Base-by-base conservation (phyloP, 768 basidiomycete genomes). In the Rhizopogon salebrosus region DNA sequence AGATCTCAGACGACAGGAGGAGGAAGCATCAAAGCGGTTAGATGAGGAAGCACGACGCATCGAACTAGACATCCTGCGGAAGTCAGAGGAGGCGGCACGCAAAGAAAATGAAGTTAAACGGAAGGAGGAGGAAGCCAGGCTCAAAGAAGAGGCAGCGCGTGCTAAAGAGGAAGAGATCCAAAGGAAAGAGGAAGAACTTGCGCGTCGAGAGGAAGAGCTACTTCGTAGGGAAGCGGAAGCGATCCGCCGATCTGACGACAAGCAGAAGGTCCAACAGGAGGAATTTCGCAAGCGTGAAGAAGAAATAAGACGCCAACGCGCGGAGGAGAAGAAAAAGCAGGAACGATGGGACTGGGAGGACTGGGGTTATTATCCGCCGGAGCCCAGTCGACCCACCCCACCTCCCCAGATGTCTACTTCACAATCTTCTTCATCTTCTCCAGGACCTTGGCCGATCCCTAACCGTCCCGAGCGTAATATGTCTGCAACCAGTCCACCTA, bases 391-490 rank as follows among this genome's bases (percentile, higher is more conserved):
- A 53, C 57, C 64, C 20, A 52, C 57, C 11, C 52, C 62, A 34
- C 66, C 66, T 57, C 45, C 45, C 29, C 45, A 46, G 45, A 46
- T 46, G 45, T 22, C 45, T 22, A 22, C 45, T 16, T 46, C 45
- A 31, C 55, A 72, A 63, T 60, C 56, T 55, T 59, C 56, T 43
- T 57, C 54, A 52, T 49, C 70, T 45, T 56, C 68, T 16, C 35
- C 53, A 6, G 58, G 61, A 5, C 60, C 69, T 24, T 66, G 68
- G 68, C 62, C 70, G 29, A 62, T 63, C 42, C 70, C 66, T 14
- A 60, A 60, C 38, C 70, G 64, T 40, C 57, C 48, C n/a, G 68
- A 68, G 4, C 62, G 60, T 35, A 72, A 70, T 60, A 61, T 61
- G 13, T 53, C 70, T 8, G 58, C 69, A 57, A 60, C 62, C 48